A percentile compares a stretch with the other conserved stretches of the same genome.
Evolutionary conservation across 2,329 filamentous ascomycete species (phyloP).

Genomic region (Sclerotinia sclerotiorum): DNA sequence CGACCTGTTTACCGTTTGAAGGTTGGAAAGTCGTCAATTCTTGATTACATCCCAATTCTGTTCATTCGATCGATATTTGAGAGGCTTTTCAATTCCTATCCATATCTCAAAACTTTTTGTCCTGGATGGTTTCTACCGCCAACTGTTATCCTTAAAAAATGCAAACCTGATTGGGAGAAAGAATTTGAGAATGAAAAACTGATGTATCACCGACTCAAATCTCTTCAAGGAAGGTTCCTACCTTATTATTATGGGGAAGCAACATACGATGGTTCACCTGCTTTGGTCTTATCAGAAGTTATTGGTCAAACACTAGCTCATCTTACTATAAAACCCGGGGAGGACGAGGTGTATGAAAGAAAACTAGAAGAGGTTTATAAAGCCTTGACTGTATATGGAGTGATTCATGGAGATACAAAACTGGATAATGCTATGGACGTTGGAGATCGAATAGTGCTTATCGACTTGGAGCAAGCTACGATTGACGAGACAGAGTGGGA

Average conservation of each 20-base stretch:
- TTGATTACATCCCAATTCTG: neutral
- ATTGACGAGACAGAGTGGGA: neutral
- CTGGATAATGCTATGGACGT: neutral
- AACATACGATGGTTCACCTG: neutral
- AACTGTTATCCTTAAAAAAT: neutral
- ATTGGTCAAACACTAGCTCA: neutral
- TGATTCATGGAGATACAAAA: neutral
- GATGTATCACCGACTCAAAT: neutral
- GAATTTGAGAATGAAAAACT: neutral
- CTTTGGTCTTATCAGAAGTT: neutral
- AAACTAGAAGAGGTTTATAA: neutral
- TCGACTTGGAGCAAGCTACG: neutral
- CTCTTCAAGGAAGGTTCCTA: conserved; percentile 1
- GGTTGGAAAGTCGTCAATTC: neutral
- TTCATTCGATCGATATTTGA: neutral
- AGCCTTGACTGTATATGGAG: neutral
- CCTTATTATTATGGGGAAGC: neutral
- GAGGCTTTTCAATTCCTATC: neutral
- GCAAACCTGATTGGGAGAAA: conserved; percentile 5
- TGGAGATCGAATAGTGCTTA: neutral
- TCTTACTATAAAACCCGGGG: neutral
- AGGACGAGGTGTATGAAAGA: neutral
- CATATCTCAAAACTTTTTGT: neutral
- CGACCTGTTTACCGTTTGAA: neutral
- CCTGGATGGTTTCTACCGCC: neutral